Evolutionary conservation across 768 basidiomycete species (phyloP).

Genomic region (Termitomyces sp.): DNA sequence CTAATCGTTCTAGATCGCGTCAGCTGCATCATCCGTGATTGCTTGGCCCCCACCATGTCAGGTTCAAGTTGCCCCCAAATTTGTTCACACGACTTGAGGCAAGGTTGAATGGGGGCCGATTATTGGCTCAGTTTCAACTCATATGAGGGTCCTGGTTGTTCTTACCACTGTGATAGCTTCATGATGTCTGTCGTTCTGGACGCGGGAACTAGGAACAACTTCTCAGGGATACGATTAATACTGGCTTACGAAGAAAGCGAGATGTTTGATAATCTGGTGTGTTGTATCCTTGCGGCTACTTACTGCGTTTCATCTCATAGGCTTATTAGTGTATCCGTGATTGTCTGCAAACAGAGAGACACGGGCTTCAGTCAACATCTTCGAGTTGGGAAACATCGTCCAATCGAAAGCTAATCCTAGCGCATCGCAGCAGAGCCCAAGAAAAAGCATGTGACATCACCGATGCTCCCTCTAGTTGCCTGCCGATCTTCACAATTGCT

Average conservation of each 20-base stretch:
- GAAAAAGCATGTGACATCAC: not conserved
- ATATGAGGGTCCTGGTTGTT: constrained; percentile 5
- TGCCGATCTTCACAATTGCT: not conserved
- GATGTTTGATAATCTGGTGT: constrained; percentile 4
- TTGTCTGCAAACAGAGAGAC: not conserved
- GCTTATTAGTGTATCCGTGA: not conserved
- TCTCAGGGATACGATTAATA: constrained; percentile 6
- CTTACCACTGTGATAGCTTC: constrained; percentile 4
- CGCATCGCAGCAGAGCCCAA: not conserved
- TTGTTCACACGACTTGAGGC: not conserved
- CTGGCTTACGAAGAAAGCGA: constrained; percentile 7
- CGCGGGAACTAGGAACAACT: not conserved
- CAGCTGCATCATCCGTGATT: not conserved
- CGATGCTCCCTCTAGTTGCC: not conserved
- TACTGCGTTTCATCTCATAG: not conserved
- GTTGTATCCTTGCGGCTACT: not conserved
- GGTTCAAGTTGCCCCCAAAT: not conserved
- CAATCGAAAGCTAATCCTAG: not conserved
- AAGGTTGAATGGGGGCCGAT: not conserved
- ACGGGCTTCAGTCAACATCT: not conserved
- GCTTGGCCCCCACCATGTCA: not conserved
- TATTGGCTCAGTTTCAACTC: constrained; percentile 6
- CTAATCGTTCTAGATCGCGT: not conserved
- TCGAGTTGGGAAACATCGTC: not conserved
- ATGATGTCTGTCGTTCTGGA: constrained; percentile 12